These are phyloP conservation scores for Seminavis robusta DNA, from an alignment of 108 stramenopile species.

Conservation along the genomic window DNA sequence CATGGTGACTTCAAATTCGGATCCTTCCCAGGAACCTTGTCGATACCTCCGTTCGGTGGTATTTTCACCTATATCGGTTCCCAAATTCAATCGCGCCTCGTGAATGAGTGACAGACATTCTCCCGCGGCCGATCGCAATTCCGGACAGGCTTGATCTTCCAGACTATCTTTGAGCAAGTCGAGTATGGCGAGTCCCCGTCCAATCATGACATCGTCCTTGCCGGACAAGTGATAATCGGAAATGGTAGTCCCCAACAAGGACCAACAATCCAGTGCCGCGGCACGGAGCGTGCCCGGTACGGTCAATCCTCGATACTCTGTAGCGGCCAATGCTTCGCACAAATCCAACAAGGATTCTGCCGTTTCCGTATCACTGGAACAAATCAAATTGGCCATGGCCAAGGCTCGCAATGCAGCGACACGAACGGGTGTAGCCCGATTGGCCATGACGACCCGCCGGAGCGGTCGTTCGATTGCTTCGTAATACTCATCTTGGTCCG, in stretches of 20 bases:
- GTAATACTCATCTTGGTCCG: conserved; percentile 53
- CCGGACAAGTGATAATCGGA: conserved; percentile 56
- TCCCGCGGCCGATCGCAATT: conserved; percentile 65
- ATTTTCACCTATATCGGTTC: conserved; percentile 37
- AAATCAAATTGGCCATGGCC: conserved; percentile 65
- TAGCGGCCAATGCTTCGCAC: conserved; percentile 50
- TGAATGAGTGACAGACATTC: conserved; percentile 80
- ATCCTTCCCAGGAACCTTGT: conserved; percentile 79
- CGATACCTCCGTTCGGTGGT: conserved; percentile 48
- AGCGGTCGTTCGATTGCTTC: conserved; percentile 43
- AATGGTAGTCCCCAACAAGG: conserved; percentile 63
- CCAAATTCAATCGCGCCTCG: conserved; percentile 64
- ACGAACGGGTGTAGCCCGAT: conserved; percentile 59
- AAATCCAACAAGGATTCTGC: conserved; percentile 55
- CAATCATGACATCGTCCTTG: conserved; percentile 42
- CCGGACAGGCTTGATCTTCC: conserved; percentile 35
- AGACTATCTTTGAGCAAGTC: conserved; percentile 53
- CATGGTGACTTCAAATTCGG: conserved; percentile 72
- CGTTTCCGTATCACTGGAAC: conserved; percentile 40
- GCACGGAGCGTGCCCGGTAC: conserved; percentile 49
- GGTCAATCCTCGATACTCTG: conserved; percentile 54
- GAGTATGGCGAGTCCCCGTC: conserved; percentile 62
- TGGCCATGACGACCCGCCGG: conserved; percentile 42
- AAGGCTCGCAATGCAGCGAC: conserved; percentile 68
- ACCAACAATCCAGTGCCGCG: conserved; percentile 78